Evolutionary conservation across 345 rosid species (phyloP), one percentile per base, ranked within the genome.

Genomic region (Arabidopsis suecica): DNA sequence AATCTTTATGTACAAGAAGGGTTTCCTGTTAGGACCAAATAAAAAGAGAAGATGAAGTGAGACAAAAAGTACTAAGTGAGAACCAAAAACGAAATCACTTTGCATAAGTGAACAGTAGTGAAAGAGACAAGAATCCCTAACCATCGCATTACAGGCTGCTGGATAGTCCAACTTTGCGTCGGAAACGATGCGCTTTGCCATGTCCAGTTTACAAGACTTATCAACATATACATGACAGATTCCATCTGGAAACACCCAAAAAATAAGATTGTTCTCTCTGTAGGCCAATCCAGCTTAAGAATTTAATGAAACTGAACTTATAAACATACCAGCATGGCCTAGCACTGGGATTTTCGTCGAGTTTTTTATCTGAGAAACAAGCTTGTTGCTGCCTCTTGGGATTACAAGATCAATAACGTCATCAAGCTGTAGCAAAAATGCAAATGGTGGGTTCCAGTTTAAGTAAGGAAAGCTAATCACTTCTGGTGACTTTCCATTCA

Each of bases 91-190:
- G 23, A 44, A 68, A 63, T 54, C 60, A 36, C 42, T 50, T 32
- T 12, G 48, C 14, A 20, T 40, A 10, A 23, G 68, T 77, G 53
- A 69, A 63, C 38, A 55, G n/a, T 58, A 41, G 56, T 56, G 49
- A 44, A 71, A 23, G 69, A 9, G 40, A 36, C 57, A 42, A 60
- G 41, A 64, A 38, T 67, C 30, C 38, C 74, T 83, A 86, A 96
- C 99, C 99, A 93, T 88, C 5, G 99, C 96, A 62, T 93, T 96
- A 76, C 97, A 96, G 58, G 97, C 97, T 67, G 99, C 98, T 53
- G 99, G 98, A 78, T 96, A 96, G 81, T 96, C 99, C 62, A 80
- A 14, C 83, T 93, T 96, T 49, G 99, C 98, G 86, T 96, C 99
- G 74, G 89, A 63, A 54, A 93, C 82, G 44, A 96, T 34, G 38